Evolutionary conservation across 306 rosid species (phyloP), one percentile per base, ranked within the genome.

Genomic region (Myrica gale): DNA sequence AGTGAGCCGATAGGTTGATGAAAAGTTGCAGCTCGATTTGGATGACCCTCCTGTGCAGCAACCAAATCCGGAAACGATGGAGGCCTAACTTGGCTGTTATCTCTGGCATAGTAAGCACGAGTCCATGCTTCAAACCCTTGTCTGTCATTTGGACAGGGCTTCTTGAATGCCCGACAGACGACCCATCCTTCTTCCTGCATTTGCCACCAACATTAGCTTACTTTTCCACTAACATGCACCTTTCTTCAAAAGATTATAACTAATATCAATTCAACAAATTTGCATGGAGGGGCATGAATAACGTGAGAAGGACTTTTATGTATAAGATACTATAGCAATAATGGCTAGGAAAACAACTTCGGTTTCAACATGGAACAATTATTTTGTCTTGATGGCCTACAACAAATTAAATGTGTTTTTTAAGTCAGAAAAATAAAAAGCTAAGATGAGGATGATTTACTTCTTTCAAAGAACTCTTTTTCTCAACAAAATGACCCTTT

Each of bases 111-210:
- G 44, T 85, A 84, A 70, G 68, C 79, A 52, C 80, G 81, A 60
- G 82, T 82, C 97, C 92, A 90, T 63, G 84, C 76, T 52, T 91
- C 96, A 77, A 65, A 88, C 3, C 81, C 85, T 84, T 76, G 98
- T 80, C 87, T 90, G 41, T 91, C 96, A 68, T 82, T 91, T 21
- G 98, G 93, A 69, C 79, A 84, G 10, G 98, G 97, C 76, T 93
- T 93, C 68, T 73, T 76, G 72, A 93, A 93, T 81, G 98, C 98
- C 53, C 96, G 69, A 76, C 98, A 91, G 26, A 93, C 98, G 43
- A 89, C 98, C 98, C 98, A 93, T 62, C 98, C 98, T 89, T 93
- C 98, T 91, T 93, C 98, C 98, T 93, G 90, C 82, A 85, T 0
- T 23, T 19, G 12, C 23, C 32, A 20, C 48, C 26, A 7, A 13